phyloP scores from a whole-genome alignment of 2,329 filamentous ascomycete species.

The Paraconiothyrium sp. region DNA sequence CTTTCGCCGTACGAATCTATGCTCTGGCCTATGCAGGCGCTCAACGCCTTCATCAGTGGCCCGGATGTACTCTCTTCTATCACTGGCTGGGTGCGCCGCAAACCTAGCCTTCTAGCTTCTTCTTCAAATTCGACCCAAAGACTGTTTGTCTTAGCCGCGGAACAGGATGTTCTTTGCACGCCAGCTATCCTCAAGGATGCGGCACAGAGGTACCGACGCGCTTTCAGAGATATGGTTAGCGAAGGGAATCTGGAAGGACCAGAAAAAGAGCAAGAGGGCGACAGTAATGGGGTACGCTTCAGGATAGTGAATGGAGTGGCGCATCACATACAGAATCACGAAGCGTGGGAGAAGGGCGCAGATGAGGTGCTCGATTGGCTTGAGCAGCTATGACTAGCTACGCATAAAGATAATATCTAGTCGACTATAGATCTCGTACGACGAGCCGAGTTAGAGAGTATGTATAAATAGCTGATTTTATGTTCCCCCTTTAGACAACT shows the following conservation, averaged over 20 bases:
- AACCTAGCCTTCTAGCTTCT: constrained; percentile 37
- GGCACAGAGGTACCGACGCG: constrained; percentile 52
- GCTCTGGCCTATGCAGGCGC: constrained; percentile 62
- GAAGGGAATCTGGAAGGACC: constrained; percentile 43
- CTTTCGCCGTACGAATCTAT: constrained; percentile 63
- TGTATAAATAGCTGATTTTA: neutral
- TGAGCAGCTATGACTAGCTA: constrained; percentile 22
- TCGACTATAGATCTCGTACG: neutral
- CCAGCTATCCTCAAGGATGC: constrained; percentile 45
- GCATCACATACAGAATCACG: constrained; percentile 65
- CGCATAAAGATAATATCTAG: neutral
- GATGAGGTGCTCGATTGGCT: constrained; percentile 57
- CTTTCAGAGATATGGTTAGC: constrained; percentile 41
- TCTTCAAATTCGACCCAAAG: constrained; percentile 18
- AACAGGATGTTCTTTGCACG: constrained; percentile 40
- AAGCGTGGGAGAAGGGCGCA: constrained; percentile 59
- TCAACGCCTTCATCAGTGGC: constrained; percentile 55
- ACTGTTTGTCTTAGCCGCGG: constrained; percentile 37
- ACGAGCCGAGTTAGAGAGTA: neutral
- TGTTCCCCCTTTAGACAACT: neutral
- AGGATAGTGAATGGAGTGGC: constrained; percentile 57
- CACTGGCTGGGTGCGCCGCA: constrained; percentile 47
- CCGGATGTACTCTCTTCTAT: constrained; percentile 53
- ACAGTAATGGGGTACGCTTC: constrained; percentile 51
- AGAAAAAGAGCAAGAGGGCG: constrained; percentile 11